Evolutionary conservation across 306 rosid genomes (phyloP).

Genomic region (Calophaca sinica): DNA sequence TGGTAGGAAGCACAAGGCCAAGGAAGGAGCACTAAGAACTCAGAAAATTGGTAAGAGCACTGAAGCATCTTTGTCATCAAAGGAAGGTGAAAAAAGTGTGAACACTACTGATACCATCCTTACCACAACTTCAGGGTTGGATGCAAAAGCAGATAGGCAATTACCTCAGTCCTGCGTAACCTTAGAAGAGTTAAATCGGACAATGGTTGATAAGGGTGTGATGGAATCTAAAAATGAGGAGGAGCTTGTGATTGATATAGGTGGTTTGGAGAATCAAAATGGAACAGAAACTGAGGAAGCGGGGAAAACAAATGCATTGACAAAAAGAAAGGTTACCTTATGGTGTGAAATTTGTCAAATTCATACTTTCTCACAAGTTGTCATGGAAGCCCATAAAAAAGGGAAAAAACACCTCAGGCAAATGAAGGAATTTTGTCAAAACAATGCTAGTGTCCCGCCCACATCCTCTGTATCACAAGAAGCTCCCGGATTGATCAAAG

Average conservation of each 20-base stretch:
- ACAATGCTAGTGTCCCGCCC: background rate
- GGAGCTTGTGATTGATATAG: background rate
- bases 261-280: conserved; percentile 26
- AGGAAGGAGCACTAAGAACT: conserved; percentile 44
- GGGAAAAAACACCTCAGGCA: conserved; percentile 57
- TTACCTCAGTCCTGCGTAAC: conserved; percentile 23
- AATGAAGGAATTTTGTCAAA: background rate
- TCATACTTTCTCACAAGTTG: conserved; percentile 16
- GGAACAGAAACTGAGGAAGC: background rate
- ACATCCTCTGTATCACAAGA: conserved; percentile 21
- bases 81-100: conserved; percentile 39
- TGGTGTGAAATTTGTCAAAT: conserved; percentile 62
- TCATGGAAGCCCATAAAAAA: conserved; percentile 55
- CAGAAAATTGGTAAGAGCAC: conserved; percentile 34
- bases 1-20: conserved; percentile 78
- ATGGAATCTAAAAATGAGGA: conserved; percentile 33
- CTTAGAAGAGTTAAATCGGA: conserved; percentile 12
- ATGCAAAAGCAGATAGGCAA: conserved; percentile 28
- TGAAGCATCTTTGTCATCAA: background rate
- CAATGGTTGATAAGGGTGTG: background rate
- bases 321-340: conserved; percentile 26
- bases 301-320: background rate
- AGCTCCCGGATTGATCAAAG: conserved; percentile 32
- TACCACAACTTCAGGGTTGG: conserved; percentile 33
- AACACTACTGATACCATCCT: conserved; percentile 1